Evolutionary conservation across 140 eudicot species (phyloP), one percentile per base, ranked within the genome.

Genomic region (Bidens hawaiensis): DNA sequence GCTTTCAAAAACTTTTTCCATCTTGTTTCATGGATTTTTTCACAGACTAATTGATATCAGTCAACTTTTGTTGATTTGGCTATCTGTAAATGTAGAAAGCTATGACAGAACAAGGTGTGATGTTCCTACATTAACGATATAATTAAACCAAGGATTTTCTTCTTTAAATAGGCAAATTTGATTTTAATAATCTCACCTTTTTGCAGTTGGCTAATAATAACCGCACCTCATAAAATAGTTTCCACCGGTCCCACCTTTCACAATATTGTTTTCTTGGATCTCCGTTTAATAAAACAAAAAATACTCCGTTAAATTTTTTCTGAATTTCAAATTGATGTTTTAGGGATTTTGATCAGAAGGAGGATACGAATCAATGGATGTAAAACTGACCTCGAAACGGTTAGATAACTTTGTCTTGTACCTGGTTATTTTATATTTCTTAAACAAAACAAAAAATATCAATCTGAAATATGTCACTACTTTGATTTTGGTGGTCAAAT

Each of bases 371-470:
- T n/a, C n/a, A n/a, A n/a, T n/a, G n/a, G n/a, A n/a, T n/a, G n/a
- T n/a, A n/a, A n/a, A n/a, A n/a, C n/a, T n/a, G n/a, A n/a, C n/a
- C n/a, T n/a, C n/a, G n/a, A n/a, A n/a, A n/a, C n/a, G n/a, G n/a
- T 89, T 95, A 28, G 95, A 85, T 51, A 83, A 19, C 59, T 85
- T 95, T 47, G 97, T 95, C 79, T 83, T 89, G 83, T 75, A 75
- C 62, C 95, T 80, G 48, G 95, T 91, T 24, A 95, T 89, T 73
- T 95, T 78, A 49, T 89, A 89, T 78, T 89, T 89, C 97, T 89
- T 87, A 67, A 77, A 76, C 54, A 64, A 43, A 66, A 38, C 60
- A 30, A 3, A 47, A 41, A 49, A 49, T 31, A 40, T 57, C 34
- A 64, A 64, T 55, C 56, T 23, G 31, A 66, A 52, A 59, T 19